Percentiles rank a stretch among this genome's conserved stretches.
Conservation (phyloP, 345 rosid genomes). For the Fremontodendron californicum region DNA sequence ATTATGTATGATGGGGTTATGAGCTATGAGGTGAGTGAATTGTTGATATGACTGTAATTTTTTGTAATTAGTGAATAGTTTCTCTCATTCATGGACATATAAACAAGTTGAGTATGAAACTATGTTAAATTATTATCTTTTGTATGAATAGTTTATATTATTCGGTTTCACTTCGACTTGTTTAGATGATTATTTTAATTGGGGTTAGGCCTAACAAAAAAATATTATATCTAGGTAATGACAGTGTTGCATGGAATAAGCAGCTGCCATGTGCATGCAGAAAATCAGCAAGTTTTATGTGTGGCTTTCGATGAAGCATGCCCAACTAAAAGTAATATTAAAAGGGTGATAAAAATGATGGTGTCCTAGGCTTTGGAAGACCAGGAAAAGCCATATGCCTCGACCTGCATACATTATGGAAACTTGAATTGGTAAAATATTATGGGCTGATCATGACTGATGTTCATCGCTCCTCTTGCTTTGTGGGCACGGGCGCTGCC, state of each 20-base stretch:
- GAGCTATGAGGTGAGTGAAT: no score
- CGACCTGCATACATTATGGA: not conserved
- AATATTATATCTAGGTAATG: not conserved
- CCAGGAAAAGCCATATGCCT: not conserved
- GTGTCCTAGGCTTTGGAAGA: conserved; percentile 2
- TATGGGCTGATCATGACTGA: not conserved
- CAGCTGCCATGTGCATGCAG: not conserved
- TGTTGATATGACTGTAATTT: no score
- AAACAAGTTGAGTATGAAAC: no score
- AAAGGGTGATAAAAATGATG: conserved; percentile 1
- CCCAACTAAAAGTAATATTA: not conserved
- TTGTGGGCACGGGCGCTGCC: not conserved
- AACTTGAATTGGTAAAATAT: not conserved
- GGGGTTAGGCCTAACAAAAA: no score
- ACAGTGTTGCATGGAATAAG: not conserved
- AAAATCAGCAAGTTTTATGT: not conserved
- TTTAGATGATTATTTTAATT: no score
- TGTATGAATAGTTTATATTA: no score
- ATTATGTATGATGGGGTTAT: no score
- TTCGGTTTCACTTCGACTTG: no score
- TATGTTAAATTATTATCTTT: no score
- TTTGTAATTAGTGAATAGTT: no score
- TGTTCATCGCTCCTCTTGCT: not conserved
- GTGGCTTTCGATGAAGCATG: not conserved
- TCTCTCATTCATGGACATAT: no score